These are phyloP conservation scores for Beauveria australis DNA, from an alignment of 2,329 filamentous ascomycete species.

Conservation along the genomic window DNA sequence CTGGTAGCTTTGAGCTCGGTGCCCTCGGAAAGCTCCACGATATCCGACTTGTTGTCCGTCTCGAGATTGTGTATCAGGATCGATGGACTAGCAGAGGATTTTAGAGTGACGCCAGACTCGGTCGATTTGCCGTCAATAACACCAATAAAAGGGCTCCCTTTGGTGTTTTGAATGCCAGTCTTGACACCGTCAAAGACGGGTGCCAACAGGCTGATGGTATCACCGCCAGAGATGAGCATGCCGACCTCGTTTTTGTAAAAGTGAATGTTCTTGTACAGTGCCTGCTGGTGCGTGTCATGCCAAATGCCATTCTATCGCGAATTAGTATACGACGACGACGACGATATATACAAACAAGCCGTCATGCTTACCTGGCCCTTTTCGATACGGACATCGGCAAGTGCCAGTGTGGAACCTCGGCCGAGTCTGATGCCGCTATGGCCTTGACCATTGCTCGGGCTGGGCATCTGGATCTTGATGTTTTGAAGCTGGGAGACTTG, in stretches of 20 bases:
- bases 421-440: slow-evolving; percentile 34
- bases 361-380: slow-evolving; percentile 22
- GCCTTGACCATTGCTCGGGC: slow-evolving; percentile 25
- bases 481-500: slow-evolving; percentile 35
- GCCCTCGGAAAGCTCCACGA: slow-evolving; percentile 24
- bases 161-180: slow-evolving; percentile 28
- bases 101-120: slow-evolving; percentile 33
- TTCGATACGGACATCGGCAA: slow-evolving; percentile 34
- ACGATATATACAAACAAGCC: too few relatives aligned
- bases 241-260: slow-evolving; percentile 34
- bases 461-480: slow-evolving; percentile 33
- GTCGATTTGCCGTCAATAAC: slow-evolving; percentile 32
- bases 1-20: slow-evolving; percentile 22
- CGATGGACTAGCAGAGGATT: slow-evolving; percentile 29
- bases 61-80: slow-evolving; percentile 35
- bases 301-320: slow-evolving; percentile 28
- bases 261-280: slow-evolving; percentile 34
- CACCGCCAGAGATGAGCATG: slow-evolving; percentile 22
- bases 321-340: background rate
- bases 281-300: slow-evolving; percentile 35
- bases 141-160: slow-evolving; percentile 31
- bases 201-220: slow-evolving; percentile 31
- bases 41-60: slow-evolving; percentile 30
- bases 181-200: slow-evolving; percentile 33
- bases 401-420: slow-evolving; percentile 32